Evolutionary conservation across 768 basidiomycete species (phyloP).

Genomic region (Gyrodon lividus): DNA sequence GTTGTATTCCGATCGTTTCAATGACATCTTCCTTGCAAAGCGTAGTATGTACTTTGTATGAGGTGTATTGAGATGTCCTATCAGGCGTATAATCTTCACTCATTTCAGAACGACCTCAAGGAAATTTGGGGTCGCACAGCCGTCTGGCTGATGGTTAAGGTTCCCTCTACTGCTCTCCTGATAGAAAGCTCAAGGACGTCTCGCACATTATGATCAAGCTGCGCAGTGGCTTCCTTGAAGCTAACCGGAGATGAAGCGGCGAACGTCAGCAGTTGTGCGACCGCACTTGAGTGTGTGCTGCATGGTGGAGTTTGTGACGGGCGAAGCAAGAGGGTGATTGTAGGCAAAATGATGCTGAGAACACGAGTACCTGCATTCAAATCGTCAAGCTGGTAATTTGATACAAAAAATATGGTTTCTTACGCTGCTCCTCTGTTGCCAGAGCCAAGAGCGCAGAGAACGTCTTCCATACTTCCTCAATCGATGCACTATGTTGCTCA

Average conservation of each 20-base stretch:
- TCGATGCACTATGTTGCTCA: slow-evolving; percentile 57
- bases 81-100: no score
- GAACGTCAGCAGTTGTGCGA: slow-evolving; percentile 67
- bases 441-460: slow-evolving; percentile 63
- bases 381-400: slow-evolving; percentile 11
- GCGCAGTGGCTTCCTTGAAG: slow-evolving; percentile 83
- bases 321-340: slow-evolving; percentile 67
- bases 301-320: slow-evolving; percentile 43
- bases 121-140: slow-evolving; percentile 75
- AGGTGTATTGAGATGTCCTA: background rate
- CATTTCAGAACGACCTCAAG: slow-evolving; percentile 59
- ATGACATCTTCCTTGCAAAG: no score
- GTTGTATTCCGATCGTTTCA: no score
- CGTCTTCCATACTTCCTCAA: slow-evolving; percentile 82
- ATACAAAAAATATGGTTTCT: slow-evolving; percentile 26
- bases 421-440: slow-evolving; percentile 61
- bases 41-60: no score
- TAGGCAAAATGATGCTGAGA: slow-evolving; percentile 73
- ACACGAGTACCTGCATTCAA: slow-evolving; percentile 55
- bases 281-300: slow-evolving; percentile 53
- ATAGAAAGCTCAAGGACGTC: slow-evolving; percentile 75
- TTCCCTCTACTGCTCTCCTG: slow-evolving; percentile 66
- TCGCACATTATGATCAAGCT: slow-evolving; percentile 55
- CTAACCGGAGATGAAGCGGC: slow-evolving; percentile 68
- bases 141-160: slow-evolving; percentile 33